Base-by-base conservation (phyloP, 2,329 filamentous ascomycete genomes). In the Daldinia sp. region DNA sequence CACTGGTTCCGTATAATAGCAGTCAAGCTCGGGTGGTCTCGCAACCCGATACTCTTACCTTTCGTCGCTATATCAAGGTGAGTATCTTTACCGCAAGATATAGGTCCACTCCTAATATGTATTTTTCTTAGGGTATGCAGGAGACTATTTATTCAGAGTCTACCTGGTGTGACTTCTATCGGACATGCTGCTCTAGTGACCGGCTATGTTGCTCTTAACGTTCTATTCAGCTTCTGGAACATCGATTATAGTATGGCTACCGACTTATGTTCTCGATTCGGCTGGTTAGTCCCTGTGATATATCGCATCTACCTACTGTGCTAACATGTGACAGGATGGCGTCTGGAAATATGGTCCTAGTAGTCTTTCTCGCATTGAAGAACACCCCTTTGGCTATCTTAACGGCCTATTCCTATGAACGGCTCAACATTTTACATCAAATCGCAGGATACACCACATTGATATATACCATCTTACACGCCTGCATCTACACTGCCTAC, bases 351-450 rank as follows among this genome's bases (percentile, higher is more conserved):
- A 66, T 83, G 30, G 76, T 75, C 8, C 72, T 82, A 4, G 76
- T 81, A 17, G 78, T 83, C 2, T 81, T 83, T 23, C 73, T 85
- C 9, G 78, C 78, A 1, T 69, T 83, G 63, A 82, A 81, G 57
- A 83, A 84, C 57, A 83, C 81, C 0, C 82, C 81, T 0, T 68
- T 85, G 4, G 77, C 77, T 3, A 72, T 78, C 39, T 61, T 82
- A 10, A 77, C 78, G 1, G 73, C 76, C 4, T 79, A 78, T 48
- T 80, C 81, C 2, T 81, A 84, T 59, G 80, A 81, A 49, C 74
- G 78, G 23, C 75, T 85, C 7, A 83, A 83, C 43, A 70, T 77
- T 1, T 73, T 84, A 4, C 83, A 85, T 63, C 77, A 79, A 37
- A 69, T 79, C 3, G 77, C 77, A 2, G 82, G 82, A 2, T 83